Evolutionary conservation across 371 early-diverging fungal species (phyloP).

Genomic region (Mucor velutinosus): DNA sequence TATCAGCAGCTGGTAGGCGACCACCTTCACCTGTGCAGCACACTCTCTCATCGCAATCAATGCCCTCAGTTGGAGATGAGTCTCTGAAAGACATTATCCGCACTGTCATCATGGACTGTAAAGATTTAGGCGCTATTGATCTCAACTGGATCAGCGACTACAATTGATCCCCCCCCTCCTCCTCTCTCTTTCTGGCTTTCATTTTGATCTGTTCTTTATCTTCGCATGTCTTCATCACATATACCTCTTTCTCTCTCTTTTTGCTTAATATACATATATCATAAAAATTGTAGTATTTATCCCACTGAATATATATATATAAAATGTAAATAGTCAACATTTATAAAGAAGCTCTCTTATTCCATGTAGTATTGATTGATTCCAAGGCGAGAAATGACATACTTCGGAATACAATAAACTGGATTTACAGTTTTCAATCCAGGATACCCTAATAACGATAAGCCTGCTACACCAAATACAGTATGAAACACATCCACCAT

Average conservation of each 20-base stretch:
- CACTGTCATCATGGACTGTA: constrained; percentile 36
- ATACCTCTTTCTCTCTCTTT: neutral
- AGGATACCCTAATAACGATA: constrained; percentile 85
- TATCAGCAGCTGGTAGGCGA: neutral
- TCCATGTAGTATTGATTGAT: neutral
- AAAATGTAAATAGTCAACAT: neutral
- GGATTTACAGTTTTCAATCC: constrained; percentile 82
- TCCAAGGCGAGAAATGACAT: constrained; percentile 50
- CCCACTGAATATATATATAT: neutral
- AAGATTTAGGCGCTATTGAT: constrained; percentile 35
- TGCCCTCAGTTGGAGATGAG: neutral
- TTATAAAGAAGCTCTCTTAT: neutral
- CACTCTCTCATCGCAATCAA: neutral
- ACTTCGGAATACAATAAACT: constrained; percentile 89
- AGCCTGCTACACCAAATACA: constrained; percentile 90
- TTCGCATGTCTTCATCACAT: neutral
- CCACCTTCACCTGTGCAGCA: constrained; percentile 21
- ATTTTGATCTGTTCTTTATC: neutral
- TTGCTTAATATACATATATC: neutral
- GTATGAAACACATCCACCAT: constrained; percentile 97
- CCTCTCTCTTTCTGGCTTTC: neutral
- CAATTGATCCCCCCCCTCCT: neutral
- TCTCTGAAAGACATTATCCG: constrained; percentile 30
- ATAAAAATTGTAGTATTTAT: neutral
- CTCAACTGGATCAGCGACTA: constrained; percentile 35